Conservation (phyloP, 305 asterid genomes). For the Rubia tinctorum region DNA sequence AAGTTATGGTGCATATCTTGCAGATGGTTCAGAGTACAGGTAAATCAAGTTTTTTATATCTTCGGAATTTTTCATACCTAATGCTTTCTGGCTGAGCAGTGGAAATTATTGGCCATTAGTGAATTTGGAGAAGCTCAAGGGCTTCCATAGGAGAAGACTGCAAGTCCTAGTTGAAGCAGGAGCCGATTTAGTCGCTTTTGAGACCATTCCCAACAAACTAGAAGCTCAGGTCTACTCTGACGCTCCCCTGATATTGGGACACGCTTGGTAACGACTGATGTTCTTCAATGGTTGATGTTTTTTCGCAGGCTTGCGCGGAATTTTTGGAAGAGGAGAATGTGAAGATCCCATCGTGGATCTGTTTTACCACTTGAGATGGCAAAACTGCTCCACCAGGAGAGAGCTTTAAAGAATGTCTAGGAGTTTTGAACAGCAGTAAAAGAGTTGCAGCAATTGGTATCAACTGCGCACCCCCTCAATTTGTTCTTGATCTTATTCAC, state of each 20-base stretch:
- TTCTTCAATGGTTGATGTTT: neutral
- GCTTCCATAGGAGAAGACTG: constrained; percentile 67
- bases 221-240: constrained; percentile 57
- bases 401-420: constrained; percentile 50
- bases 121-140: constrained; percentile 54
- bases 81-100: constrained; percentile 29
- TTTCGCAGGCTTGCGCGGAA: constrained; percentile 58
- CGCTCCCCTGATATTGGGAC: neutral
- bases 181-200: constrained; percentile 81
- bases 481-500: constrained; percentile 51
- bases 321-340: constrained; percentile 63
- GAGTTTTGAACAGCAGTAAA: constrained; percentile 42
- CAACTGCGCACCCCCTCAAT: constrained; percentile 75
- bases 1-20: constrained; percentile 88
- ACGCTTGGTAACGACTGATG: neutral
- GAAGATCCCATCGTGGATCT: constrained; percentile 72
- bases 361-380: constrained; percentile 73
- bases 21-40: constrained; percentile 93
- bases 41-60: neutral
- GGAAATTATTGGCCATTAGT: constrained; percentile 56
- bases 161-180: constrained; percentile 74
- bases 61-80: too few relatives aligned
- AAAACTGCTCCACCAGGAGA: constrained; percentile 71
- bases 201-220: constrained; percentile 84
- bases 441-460: constrained; percentile 55